Evolutionary conservation across 2,329 filamentous ascomycete species (phyloP), one percentile per base, ranked within the genome.

Genomic region (Corinectria fuckeliana): DNA sequence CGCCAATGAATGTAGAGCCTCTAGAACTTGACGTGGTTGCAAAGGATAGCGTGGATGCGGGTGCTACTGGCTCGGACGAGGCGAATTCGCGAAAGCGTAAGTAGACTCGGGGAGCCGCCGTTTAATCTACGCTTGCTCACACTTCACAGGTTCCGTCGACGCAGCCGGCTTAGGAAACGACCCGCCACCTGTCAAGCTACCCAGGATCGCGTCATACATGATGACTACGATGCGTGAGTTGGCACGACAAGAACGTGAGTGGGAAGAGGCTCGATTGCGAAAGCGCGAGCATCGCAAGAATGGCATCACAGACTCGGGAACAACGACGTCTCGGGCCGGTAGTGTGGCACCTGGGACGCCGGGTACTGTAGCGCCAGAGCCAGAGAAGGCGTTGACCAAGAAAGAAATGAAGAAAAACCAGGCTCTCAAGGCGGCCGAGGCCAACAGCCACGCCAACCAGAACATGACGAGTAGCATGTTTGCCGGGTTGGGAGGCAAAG

Each of bases 391-490:
- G 3, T 83, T 91, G 50, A 91, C 90, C 4, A 97, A 97, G 82
- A 97, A 97, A 78, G 93, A 97, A 74, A 83, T 82, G 61, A 87
- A 90, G 72, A 92, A 89, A 75, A 90, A 88, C 64, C 84, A 90
- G 66, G 85, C 88, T n/a, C 89, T 92, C 60, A 91, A 91, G 68
- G 85, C 89, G 20, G 90, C 88, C 0, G 92, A 96, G 71, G 90
- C 90, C 16, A 89, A 89, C 58, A 91, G 89, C 65, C 92, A 94
- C 65, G 87, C 88, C 20, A 91, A 89, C 63, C 92, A 94, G 23
- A 97, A 97, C 72, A 83, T 88, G 55, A 97, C 93, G 0, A 91
- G 91, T 54, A 88, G 87, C 62, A 85, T 92, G 80, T 91, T 91
- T 62, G 78, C 81, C 0, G 82, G 84, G 1, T 83, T 93, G 41